A percentile compares a stretch with the other conserved stretches of the same genome.
phyloP scores from a whole-genome alignment of 331 rosid genomes.

The Ulmus americana region DNA sequence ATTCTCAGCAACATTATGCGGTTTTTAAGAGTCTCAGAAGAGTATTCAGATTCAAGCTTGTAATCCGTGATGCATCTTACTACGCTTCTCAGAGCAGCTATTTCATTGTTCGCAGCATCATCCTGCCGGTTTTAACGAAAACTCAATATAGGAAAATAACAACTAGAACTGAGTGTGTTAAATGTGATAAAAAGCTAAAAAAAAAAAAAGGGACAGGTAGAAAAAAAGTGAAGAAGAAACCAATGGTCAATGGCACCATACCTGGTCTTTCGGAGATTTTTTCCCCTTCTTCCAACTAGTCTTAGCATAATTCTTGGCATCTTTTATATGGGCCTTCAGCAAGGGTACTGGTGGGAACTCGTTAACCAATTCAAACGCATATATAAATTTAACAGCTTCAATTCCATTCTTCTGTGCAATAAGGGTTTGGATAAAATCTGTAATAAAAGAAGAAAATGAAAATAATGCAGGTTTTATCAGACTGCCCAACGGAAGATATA shows the following conservation, averaged over 20 bases:
- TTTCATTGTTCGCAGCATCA: slow-evolving; percentile 29
- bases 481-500: not conserved
- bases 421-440: slow-evolving; percentile 31
- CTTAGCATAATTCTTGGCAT: slow-evolving; percentile 12
- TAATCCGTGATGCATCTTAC: slow-evolving; percentile 28
- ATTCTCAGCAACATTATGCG: slow-evolving; percentile 17
- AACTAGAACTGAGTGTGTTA: not conserved
- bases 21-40: slow-evolving; percentile 25
- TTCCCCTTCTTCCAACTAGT: slow-evolving; percentile 11
- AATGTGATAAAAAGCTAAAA: not conserved
- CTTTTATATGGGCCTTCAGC: slow-evolving; percentile 25
- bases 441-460: not conserved
- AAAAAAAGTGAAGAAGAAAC: not conserved
- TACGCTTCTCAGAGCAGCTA: slow-evolving; percentile 24
- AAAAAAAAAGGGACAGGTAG: not conserved
- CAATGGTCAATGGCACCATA: not conserved
- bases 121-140: slow-evolving; percentile 23
- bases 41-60: slow-evolving; percentile 25
- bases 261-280: slow-evolving; percentile 19
- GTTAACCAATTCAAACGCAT: slow-evolving; percentile 20
- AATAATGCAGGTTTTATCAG: not conserved
- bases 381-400: slow-evolving; percentile 33
- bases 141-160: not conserved
- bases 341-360: slow-evolving; percentile 34
- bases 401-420: slow-evolving; percentile 24